These are phyloP conservation scores for Debaryomyces maramus DNA, from an alignment of 805 yeast species.

Conservation along the genomic window DNA sequence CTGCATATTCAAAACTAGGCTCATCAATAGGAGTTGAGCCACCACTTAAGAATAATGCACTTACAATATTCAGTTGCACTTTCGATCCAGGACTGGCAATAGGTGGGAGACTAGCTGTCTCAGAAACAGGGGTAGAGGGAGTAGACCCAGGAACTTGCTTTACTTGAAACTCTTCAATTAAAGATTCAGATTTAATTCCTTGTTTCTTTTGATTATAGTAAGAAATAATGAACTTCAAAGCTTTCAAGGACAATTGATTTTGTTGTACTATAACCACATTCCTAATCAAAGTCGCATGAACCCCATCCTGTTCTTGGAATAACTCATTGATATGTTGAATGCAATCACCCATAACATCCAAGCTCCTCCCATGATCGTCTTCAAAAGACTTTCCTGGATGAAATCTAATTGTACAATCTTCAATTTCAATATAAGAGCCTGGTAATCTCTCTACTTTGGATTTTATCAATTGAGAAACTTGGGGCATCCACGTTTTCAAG, in stretches of 20 bases:
- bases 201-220: conserved; percentile 24
- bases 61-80: conserved; percentile 13
- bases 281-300: conserved; percentile 77
- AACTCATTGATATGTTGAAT: conserved; percentile 82
- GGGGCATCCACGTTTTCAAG: conserved; percentile 55
- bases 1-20: conserved; percentile 57
- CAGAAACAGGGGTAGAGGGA: conserved; percentile 16
- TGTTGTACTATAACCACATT: conserved; percentile 73
- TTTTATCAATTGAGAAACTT: conserved; percentile 53
- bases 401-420: conserved; percentile 75
- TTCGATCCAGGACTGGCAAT: conserved; percentile 5
- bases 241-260: conserved; percentile 54
- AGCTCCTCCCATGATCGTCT: conserved; percentile 60
- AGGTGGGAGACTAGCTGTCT: background rate
- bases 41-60: conserved; percentile 59
- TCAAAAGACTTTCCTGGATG: conserved; percentile 70
- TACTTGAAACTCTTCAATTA: conserved; percentile 27
- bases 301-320: conserved; percentile 46
- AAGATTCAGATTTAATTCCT: conserved; percentile 14
- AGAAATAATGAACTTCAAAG: conserved; percentile 52
- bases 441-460: conserved; percentile 76
- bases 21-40: conserved; percentile 71
- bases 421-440: conserved; percentile 68
- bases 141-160: conserved; percentile 17
- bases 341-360: conserved; percentile 75